Percentiles rank a stretch among this genome's conserved stretches.
Conservation (phyloP, 257 asterid species). For the Nicotiana tabacum region DNA sequence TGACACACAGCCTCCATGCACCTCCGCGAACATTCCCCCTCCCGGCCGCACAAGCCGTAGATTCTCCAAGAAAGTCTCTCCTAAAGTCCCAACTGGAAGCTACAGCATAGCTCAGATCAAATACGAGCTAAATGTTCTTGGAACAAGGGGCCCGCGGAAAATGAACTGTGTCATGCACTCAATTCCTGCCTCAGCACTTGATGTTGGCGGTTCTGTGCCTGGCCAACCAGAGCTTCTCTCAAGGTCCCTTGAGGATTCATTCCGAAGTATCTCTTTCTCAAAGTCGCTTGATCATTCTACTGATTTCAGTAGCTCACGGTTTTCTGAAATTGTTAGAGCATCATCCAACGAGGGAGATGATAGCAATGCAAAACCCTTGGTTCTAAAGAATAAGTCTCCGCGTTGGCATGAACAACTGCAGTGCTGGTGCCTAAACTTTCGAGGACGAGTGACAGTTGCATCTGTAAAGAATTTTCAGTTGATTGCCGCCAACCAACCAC, state of each 20-base stretch:
- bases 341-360: conserved; percentile 25
- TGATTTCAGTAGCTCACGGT: conserved; percentile 58
- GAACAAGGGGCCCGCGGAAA: conserved; percentile 62
- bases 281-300: conserved; percentile 38
- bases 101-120: conserved; percentile 55
- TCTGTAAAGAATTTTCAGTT: conserved; percentile 68
- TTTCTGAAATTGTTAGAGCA: conserved; percentile 29
- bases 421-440: conserved; percentile 69
- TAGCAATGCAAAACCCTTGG: conserved; percentile 40
- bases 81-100: conserved; percentile 55
- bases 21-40: conserved; percentile 30
- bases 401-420: conserved; percentile 71
- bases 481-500: conserved; percentile 41
- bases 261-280: conserved; percentile 52
- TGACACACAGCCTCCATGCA: conserved; percentile 56
- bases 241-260: conserved; percentile 53
- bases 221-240: conserved; percentile 54
- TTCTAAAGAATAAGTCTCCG: conserved; percentile 62
- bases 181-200: conserved; percentile 48
- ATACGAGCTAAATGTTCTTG: conserved; percentile 66
- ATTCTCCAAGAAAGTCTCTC: conserved; percentile 61
- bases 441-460: conserved; percentile 66
- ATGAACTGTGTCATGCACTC: conserved; percentile 63
- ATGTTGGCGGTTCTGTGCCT: conserved; percentile 52
- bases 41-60: conserved; percentile 49